Conservation (phyloP, 148 eudicot species). For the Rhododendron kiyosumense region DNA sequence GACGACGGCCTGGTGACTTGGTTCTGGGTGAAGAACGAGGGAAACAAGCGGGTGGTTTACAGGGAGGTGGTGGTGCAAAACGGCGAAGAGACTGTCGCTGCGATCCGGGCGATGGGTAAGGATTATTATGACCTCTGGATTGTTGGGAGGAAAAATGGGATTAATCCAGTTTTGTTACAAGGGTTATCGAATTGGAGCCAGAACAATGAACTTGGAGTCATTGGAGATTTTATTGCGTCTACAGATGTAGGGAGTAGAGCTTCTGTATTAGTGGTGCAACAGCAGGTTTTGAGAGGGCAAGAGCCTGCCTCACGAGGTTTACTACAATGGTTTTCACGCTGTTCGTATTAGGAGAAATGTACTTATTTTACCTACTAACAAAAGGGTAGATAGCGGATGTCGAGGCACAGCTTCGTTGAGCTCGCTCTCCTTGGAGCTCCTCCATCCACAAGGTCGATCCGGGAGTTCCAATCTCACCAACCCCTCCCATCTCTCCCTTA, state of each 20-base stretch:
- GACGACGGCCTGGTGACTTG: conserved; percentile 82
- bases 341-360: background rate
- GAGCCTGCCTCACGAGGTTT: conserved; percentile 8
- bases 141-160: conserved; percentile 64
- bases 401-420: background rate
- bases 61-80: conserved; percentile 64
- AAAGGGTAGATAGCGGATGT: background rate
- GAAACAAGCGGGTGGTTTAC: conserved; percentile 50
- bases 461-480: no score
- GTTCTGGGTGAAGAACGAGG: conserved; percentile 90
- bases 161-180: conserved; percentile 45
- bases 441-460: no score
- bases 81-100: conserved; percentile 62
- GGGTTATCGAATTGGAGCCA: conserved; percentile 70
- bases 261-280: conserved; percentile 77
- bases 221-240: conserved; percentile 70
- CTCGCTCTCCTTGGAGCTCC: no score
- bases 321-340: background rate
- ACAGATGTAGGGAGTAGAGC: conserved; percentile 39
- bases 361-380: background rate
- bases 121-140: conserved; percentile 62
- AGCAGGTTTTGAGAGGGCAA: conserved; percentile 64
- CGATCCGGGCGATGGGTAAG: conserved; percentile 46
- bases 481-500: no score
- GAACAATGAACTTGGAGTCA: conserved; percentile 54